These are phyloP conservation scores for Ophiostoma populinum DNA, from an alignment of 2,329 filamentous ascomycete species.

Conservation along the genomic window DNA sequence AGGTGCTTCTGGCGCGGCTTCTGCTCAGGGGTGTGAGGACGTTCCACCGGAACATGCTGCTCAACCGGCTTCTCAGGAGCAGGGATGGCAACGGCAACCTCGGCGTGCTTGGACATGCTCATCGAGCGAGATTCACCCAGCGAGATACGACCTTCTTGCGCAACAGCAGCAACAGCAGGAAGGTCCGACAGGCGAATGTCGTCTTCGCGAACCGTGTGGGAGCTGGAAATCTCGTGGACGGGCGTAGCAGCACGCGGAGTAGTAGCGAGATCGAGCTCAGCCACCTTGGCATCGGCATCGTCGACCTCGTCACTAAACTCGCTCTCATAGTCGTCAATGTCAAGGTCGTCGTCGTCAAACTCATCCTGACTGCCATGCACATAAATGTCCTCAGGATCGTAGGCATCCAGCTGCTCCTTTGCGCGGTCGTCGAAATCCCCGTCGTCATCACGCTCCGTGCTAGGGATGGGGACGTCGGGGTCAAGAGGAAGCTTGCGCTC, in stretches of 20 bases:
- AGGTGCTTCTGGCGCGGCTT: conserved; percentile 27
- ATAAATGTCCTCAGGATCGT: conserved; percentile 19
- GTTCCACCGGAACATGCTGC: conserved; percentile 20
- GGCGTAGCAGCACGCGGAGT: conserved; percentile 33
- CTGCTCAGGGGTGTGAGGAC: conserved; percentile 31
- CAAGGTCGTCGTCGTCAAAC: conserved; percentile 16
- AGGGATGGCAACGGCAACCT: conserved; percentile 14
- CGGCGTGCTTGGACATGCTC: conserved; percentile 14
- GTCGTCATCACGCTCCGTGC: conserved; percentile 39
- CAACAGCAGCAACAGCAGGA: conserved; percentile 6
- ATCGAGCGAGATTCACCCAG: conserved; percentile 5
- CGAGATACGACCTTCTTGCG: conserved; percentile 12
- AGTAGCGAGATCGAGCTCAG: conserved; percentile 28
- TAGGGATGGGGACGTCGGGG: conserved; percentile 79
- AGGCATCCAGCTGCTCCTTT: conserved; percentile 29
- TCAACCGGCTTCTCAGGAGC: conserved; percentile 17
- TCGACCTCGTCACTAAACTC: conserved; percentile 34
- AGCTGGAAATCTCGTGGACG: conserved; percentile 13
- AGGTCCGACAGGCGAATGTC: conserved; percentile 8
- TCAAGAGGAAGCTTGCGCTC: conserved; percentile 49
- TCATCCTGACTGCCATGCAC: no score
- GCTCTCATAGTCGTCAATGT: conserved; percentile 33
- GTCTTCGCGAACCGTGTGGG: conserved; percentile 8
- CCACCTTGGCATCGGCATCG: conserved; percentile 12
- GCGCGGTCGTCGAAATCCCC: conserved; percentile 25